Percentiles rank a stretch among this genome's conserved stretches.
Evolutionary conservation across 106 monocot genomes (phyloP).

Genomic region (Phalaenopsis equestris): DNA sequence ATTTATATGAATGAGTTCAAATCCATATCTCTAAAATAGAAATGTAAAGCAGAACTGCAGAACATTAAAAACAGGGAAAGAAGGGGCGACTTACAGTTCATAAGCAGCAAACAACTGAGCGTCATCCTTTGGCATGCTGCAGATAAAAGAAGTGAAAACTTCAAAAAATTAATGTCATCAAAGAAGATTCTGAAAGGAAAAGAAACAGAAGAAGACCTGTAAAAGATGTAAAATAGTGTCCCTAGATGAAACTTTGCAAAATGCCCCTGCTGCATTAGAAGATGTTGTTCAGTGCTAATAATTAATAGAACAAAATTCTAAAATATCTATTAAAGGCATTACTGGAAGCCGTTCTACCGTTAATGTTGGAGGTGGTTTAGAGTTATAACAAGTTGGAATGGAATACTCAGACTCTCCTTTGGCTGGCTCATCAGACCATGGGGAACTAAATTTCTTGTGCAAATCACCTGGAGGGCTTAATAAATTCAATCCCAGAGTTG

Average conservation of each 20-base stretch:
- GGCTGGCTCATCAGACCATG: slow-evolving; percentile 71
- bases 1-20: background rate
- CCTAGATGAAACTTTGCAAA: slow-evolving; percentile 59
- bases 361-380: slow-evolving; percentile 53
- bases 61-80: slow-evolving; percentile 23
- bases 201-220: slow-evolving; percentile 18
- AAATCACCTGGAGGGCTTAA: slow-evolving; percentile 70
- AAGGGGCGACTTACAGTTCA: slow-evolving; percentile 28
- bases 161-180: background rate
- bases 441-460: slow-evolving; percentile 81
- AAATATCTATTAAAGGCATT: background rate
- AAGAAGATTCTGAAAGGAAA: background rate
- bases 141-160: slow-evolving; percentile 1
- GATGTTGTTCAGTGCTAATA: slow-evolving; percentile 8
- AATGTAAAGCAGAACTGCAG: background rate
- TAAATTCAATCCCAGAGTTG: slow-evolving; percentile 68
- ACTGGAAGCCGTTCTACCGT: slow-evolving; percentile 18
- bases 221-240: slow-evolving; percentile 88
- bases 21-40: background rate
- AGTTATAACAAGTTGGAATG: slow-evolving; percentile 71
- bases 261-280: slow-evolving; percentile 38
- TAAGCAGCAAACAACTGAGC: slow-evolving; percentile 81
- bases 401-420: slow-evolving; percentile 76
- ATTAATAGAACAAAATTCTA: background rate
- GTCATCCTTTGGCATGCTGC: slow-evolving; percentile 98